Base-by-base conservation (phyloP, 768 basidiomycete genomes). In the Pleurotus salmoneostramineus region DNA sequence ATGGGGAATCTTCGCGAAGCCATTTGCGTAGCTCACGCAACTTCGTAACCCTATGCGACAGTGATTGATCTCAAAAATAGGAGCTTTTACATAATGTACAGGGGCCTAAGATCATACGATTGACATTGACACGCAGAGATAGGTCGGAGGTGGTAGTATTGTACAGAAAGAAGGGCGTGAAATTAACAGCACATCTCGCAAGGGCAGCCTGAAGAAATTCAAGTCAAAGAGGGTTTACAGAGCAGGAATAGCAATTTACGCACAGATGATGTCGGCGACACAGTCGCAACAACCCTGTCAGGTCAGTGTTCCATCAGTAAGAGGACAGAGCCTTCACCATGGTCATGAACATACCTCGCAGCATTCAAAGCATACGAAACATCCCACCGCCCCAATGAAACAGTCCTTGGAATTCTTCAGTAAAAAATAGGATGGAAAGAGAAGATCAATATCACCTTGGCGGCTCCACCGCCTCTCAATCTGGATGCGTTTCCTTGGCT, bases 281-380 rank as follows among this genome's bases (percentile, higher is more conserved):
- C 87, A 88, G 32, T 88, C 88, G 77, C 87, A 89, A 72, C 84
- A 88, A 27, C 72, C 86, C 85, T n/a, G n/a, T n/a, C n/a, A n/a
- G n/a, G n/a, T n/a, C n/a, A n/a, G n/a, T n/a, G n/a, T n/a, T n/a
- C n/a, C n/a, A n/a, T n/a, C n/a, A n/a, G n/a, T n/a, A n/a, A n/a
- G n/a, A n/a, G n/a, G n/a, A n/a, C n/a, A n/a, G n/a, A n/a, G n/a
- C n/a, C n/a, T n/a, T n/a, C n/a, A n/a, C n/a, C n/a, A n/a, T n/a
- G n/a, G n/a, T n/a, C n/a, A n/a, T n/a, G n/a, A n/a, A n/a, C n/a
- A n/a, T n/a, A n/a, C 87, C 80, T 88, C 85, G 79, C 85, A 89
- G 60, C 85, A 86, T 65, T 89, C 87, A 67, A 83, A 90, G 72
- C 88, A 90, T 21, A 91, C 63, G 80, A 89, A 90, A 66, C 86